A percentile compares a stretch with the other conserved stretches of the same genome.
Evolutionary conservation across 2,329 filamentous ascomycete species (phyloP).

Genomic region (Alternaria sp.): DNA sequence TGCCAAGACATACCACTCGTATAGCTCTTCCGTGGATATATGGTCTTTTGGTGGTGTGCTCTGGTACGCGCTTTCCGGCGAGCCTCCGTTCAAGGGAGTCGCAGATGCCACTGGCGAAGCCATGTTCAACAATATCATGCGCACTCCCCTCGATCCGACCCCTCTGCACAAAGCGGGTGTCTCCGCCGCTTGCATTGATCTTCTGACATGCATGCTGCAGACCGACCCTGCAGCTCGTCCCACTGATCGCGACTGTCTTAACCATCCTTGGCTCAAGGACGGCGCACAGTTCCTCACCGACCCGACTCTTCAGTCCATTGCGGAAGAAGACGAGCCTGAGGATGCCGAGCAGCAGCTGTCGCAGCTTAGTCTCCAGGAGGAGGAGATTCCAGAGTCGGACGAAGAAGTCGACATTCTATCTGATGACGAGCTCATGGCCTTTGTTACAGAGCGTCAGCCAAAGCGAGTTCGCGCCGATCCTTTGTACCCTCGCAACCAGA

Average conservation of each 20-base stretch:
- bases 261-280: conserved; percentile 76
- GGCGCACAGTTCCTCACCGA: conserved; percentile 52
- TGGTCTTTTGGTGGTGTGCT: conserved; percentile 96
- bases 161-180: conserved; percentile 68
- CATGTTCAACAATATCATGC: conserved; percentile 88
- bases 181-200: conserved; percentile 74
- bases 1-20: conserved; percentile 65
- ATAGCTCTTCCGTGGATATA: conserved; percentile 91
- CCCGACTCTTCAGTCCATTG: conserved; percentile 52
- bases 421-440: conserved; percentile 48
- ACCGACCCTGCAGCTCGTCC: conserved; percentile 80
- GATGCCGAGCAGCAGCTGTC: conserved; percentile 55
- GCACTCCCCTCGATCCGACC: conserved; percentile 70
- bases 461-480: conserved; percentile 57
- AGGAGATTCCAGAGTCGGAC: conserved; percentile 41
- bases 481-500: conserved; percentile 51
- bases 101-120: conserved; percentile 78
- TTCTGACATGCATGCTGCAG: conserved; percentile 80
- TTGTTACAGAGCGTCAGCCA: conserved; percentile 48
- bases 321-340: conserved; percentile 68
- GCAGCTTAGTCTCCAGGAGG: conserved; percentile 64
- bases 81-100: conserved; percentile 81
- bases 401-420: conserved; percentile 41
- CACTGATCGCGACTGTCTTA: conserved; percentile 73
- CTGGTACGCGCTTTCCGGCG: conserved; percentile 82